A percentile compares a stretch with the other conserved stretches of the same genome.
Conservation (phyloP, 441 rosid species). For the Erodium moschatum region DNA sequence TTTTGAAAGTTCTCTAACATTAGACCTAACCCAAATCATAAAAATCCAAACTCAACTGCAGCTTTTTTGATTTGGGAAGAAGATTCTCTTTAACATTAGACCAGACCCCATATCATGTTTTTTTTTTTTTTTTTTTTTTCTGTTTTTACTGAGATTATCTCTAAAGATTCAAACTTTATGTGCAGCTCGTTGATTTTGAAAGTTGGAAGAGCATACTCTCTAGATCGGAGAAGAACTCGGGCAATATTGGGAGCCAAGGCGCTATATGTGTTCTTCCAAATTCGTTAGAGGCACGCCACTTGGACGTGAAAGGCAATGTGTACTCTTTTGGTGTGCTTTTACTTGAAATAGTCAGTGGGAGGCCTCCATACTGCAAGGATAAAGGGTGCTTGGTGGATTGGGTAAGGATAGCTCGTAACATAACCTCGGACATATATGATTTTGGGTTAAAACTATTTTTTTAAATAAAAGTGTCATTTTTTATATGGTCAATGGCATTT, state of each 20-base stretch:
- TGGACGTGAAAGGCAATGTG: constrained; percentile 73
- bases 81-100: too few species aligned
- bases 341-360: constrained; percentile 80
- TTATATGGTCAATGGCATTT: too few species aligned
- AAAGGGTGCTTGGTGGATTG: constrained; percentile 77
- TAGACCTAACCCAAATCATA: too few species aligned
- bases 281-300: constrained; percentile 62
- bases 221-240: constrained; percentile 82
- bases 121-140: too few species aligned
- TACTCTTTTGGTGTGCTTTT: constrained; percentile 77
- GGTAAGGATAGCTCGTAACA: constrained; percentile 37
- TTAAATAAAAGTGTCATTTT: too few species aligned
- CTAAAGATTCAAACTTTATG: not conserved
- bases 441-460: too few species aligned
- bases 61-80: too few species aligned
- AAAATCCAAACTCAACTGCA: too few species aligned
- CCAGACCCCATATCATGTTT: too few species aligned
- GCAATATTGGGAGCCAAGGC: constrained; percentile 66
- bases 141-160: too few species aligned
- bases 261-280: constrained; percentile 63
- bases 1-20: too few species aligned
- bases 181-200: constrained; percentile 91
- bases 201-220: constrained; percentile 89
- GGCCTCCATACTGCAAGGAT: constrained; percentile 83
- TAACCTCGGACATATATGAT: too few species aligned